Evolutionary conservation across 257 asterid genomes (phyloP).

Genomic region (Solanum microdontum): DNA sequence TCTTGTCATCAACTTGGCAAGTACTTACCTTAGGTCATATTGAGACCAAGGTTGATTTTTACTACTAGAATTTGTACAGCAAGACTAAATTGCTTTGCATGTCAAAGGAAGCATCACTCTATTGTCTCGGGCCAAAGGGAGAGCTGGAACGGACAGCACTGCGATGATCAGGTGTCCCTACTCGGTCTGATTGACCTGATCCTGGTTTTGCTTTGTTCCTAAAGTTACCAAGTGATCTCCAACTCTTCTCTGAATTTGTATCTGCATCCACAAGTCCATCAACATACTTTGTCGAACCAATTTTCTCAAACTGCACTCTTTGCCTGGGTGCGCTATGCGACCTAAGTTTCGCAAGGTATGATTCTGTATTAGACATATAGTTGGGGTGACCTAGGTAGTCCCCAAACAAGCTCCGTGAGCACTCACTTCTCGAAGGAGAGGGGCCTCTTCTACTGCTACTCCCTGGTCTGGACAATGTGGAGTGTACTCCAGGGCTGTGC

Average conservation of each 20-base stretch:
- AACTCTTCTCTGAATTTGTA: slow-evolving; percentile 49
- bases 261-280: slow-evolving; percentile 47
- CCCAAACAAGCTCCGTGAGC: slow-evolving; percentile 49
- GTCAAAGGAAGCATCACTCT: background rate
- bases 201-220: slow-evolving; percentile 9
- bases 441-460: slow-evolving; percentile 41
- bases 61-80: background rate
- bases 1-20: background rate
- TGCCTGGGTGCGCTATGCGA: slow-evolving; percentile 93
- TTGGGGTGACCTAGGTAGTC: slow-evolving; percentile 56
- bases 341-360: slow-evolving; percentile 71
- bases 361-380: slow-evolving; percentile 82
- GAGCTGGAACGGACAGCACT: slow-evolving; percentile 6
- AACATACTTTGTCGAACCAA: slow-evolving; percentile 14
- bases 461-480: slow-evolving; percentile 50
- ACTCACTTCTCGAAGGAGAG: slow-evolving; percentile 54
- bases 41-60: background rate
- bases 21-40: background rate
- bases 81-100: background rate
- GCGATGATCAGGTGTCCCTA: slow-evolving; percentile 13
- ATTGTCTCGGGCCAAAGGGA: slow-evolving; percentile 14
- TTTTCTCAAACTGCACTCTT: slow-evolving; percentile 52
- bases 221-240: slow-evolving; percentile 16
- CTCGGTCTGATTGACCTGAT: slow-evolving; percentile 21
- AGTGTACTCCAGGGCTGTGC: slow-evolving; percentile 48